A percentile compares a stretch with the other conserved stretches of the same genome.
Evolutionary conservation across 2,329 filamentous ascomycete species (phyloP).

Genomic region (Diaporthe sp.): DNA sequence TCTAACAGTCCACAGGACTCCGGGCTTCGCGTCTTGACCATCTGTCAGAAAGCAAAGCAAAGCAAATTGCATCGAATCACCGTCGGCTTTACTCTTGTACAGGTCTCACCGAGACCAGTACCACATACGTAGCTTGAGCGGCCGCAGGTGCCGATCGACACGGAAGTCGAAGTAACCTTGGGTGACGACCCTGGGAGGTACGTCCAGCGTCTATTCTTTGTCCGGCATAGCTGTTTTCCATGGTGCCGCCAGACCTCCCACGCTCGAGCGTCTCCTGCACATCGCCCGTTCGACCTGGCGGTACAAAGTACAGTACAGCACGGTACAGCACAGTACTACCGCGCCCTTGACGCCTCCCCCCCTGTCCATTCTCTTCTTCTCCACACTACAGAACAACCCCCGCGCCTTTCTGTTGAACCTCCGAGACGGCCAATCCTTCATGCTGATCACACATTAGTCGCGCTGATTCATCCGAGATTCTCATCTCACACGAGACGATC

Average conservation of each 20-base stretch:
- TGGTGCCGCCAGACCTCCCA: conserved; percentile 27
- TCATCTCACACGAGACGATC: conserved; percentile 41
- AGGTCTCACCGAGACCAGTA: conserved; percentile 39
- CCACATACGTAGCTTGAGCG: conserved; percentile 35
- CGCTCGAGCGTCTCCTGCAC: conserved; percentile 13
- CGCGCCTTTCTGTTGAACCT: conserved; percentile 32
- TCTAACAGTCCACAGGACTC: conserved; percentile 24
- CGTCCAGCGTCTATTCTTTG: conserved; percentile 35
- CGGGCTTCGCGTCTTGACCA: neutral
- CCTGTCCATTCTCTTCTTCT: conserved; percentile 33
- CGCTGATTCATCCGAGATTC: conserved; percentile 41
- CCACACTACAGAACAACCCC: conserved; percentile 35
- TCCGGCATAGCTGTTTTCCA: conserved; percentile 27
- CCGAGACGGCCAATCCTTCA: conserved; percentile 38
- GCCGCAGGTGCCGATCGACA: conserved; percentile 41
- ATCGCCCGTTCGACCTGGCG: conserved; percentile 3
- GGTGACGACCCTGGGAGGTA: conserved; percentile 27
- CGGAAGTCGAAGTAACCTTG: conserved; percentile 39
- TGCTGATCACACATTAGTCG: conserved; percentile 43
- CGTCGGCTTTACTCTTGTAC: conserved; percentile 40
- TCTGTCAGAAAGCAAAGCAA: conserved; percentile 11
- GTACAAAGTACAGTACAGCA: conserved; percentile 31
- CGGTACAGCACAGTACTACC: conserved; percentile 22
- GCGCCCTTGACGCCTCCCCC: conserved; percentile 31
- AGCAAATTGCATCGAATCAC: conserved; percentile 31